These are phyloP conservation scores for Penicillium paneum DNA, from an alignment of 2,329 filamentous ascomycete genomes.

Conservation along the genomic window DNA sequence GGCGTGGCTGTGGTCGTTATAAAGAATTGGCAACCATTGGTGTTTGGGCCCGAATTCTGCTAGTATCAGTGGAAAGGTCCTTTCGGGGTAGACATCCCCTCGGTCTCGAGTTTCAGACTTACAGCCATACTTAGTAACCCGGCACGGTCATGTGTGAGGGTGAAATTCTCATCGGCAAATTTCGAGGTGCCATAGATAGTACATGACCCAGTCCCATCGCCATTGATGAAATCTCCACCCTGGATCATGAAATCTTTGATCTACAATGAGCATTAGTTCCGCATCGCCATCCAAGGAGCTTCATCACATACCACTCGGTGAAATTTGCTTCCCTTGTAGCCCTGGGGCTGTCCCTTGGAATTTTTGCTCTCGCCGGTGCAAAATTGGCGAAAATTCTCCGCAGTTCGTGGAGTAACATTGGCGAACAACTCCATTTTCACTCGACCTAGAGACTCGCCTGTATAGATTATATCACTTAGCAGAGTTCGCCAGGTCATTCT, in stretches of 20 bases:
- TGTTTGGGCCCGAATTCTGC: slow-evolving; percentile 85
- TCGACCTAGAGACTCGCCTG: slow-evolving; percentile 80
- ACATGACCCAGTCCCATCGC: slow-evolving; percentile 83
- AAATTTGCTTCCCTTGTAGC: slow-evolving; percentile 93
- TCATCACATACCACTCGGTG: slow-evolving; percentile 73
- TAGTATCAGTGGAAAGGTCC: not conserved
- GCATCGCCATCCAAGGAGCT: not conserved
- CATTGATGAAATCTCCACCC: slow-evolving; percentile 91
- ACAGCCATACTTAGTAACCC: slow-evolving; percentile 93
- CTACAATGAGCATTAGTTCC: slow-evolving; percentile 43
- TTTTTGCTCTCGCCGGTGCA: slow-evolving; percentile 92
- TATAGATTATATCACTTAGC: not conserved
- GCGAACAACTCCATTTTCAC: slow-evolving; percentile 90
- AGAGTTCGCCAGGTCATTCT: not conserved
- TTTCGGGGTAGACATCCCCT: not conserved
- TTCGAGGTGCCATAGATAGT: slow-evolving; percentile 81
- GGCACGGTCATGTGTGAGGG: slow-evolving; percentile 69
- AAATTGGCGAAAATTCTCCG: slow-evolving; percentile 96
- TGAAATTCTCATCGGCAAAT: slow-evolving; percentile 91
- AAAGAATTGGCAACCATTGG: slow-evolving; percentile 96
- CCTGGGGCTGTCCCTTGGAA: slow-evolving; percentile 71
- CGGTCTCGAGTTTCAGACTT: slow-evolving; percentile 39
- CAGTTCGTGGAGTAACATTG: slow-evolving; percentile 78
- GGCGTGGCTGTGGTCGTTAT: slow-evolving; percentile 86
- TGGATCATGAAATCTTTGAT: slow-evolving; percentile 98